phyloP scores from a whole-genome alignment of 768 basidiomycete genomes.

The Naganishia friedmannii region DNA sequence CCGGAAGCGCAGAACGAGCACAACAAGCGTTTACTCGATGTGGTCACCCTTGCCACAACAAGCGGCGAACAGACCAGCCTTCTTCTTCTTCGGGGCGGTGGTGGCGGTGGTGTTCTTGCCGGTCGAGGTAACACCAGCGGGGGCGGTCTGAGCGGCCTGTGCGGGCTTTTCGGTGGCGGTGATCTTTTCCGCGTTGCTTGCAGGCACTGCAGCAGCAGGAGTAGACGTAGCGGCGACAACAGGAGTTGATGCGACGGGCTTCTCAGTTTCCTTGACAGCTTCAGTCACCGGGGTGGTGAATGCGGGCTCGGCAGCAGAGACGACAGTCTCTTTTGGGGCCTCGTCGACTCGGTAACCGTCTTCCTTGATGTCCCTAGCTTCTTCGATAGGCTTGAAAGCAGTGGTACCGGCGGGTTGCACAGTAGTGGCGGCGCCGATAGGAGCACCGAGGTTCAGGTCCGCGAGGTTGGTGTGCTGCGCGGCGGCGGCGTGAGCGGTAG shows the following conservation, averaged over 20 bases:
- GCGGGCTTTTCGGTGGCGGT: constrained; percentile 24
- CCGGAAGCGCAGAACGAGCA: neutral
- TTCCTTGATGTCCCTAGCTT: constrained; percentile 12
- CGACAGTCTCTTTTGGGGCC: neutral
- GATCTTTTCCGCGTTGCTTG: constrained; percentile 26
- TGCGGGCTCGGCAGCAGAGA: neutral
- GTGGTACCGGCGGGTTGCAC: constrained; percentile 16
- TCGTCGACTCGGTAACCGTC: constrained; percentile 9
- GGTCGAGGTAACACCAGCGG: constrained; percentile 14
- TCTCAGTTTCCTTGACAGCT: constrained; percentile 16
- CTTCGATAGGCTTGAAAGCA: constrained; percentile 19
- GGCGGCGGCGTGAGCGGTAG: constrained; percentile 10
- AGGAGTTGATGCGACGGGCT: neutral
- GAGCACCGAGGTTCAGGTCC: constrained; percentile 17
- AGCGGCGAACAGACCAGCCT: constrained; percentile 34
- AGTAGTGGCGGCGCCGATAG: neutral
- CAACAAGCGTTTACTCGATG: constrained; percentile 23
- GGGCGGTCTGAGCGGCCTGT: constrained; percentile 25
- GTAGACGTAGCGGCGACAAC: constrained; percentile 17
- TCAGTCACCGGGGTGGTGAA: constrained; percentile 1
- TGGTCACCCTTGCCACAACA: constrained; percentile 35
- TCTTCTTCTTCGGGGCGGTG: constrained; percentile 31
- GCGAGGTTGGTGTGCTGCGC: neutral
- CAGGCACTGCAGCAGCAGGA: constrained; percentile 26
- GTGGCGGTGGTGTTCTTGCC: constrained; percentile 17